A percentile compares a stretch with the other conserved stretches of the same genome.
phyloP scores from a whole-genome alignment of 2,329 filamentous ascomycete species.

The Xylaria sp. region DNA sequence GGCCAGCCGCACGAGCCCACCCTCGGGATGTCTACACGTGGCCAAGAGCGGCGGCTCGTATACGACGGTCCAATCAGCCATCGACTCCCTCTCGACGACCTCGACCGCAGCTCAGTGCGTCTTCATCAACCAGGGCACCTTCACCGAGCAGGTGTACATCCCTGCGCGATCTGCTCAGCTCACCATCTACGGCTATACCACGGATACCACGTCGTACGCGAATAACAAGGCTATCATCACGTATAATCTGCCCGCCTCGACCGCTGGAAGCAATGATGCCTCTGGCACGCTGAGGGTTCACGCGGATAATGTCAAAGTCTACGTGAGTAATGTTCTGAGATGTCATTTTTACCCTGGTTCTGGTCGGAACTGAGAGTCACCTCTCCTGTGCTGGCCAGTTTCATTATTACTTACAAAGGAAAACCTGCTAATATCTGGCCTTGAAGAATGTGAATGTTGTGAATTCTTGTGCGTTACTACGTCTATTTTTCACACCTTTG shows the following conservation, averaged over 20 bases:
- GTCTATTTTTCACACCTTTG: neutral
- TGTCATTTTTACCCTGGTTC: neutral
- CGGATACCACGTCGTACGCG: slow-evolving; percentile 60
- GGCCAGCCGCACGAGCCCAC: slow-evolving; percentile 52
- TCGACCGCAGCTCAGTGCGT: slow-evolving; percentile 62
- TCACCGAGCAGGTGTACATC: slow-evolving; percentile 69
- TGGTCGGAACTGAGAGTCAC: neutral
- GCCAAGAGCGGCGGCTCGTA: slow-evolving; percentile 52
- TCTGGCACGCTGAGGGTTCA: slow-evolving; percentile 59
- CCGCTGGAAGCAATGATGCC: slow-evolving; percentile 62
- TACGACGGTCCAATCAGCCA: slow-evolving; percentile 62
- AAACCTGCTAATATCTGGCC: slow-evolving; percentile 16
- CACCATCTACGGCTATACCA: slow-evolving; percentile 68
- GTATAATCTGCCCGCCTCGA: slow-evolving; percentile 57
- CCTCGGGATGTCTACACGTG: slow-evolving; percentile 62
- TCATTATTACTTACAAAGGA: neutral
- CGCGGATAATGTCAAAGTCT: slow-evolving; percentile 65
- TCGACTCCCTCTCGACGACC: slow-evolving; percentile 65
- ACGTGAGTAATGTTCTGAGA: slow-evolving; percentile 47
- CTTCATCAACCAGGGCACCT: slow-evolving; percentile 70
- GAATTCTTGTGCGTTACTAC: slow-evolving; percentile 51
- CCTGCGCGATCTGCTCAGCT: slow-evolving; percentile 57
- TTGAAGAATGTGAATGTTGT: slow-evolving; percentile 63
- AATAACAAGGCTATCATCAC: slow-evolving; percentile 67
- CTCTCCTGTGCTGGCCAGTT: neutral